phyloP scores from a whole-genome alignment of 352 stramenopile genomes.

The Phytopythium mirpurense region DNA sequence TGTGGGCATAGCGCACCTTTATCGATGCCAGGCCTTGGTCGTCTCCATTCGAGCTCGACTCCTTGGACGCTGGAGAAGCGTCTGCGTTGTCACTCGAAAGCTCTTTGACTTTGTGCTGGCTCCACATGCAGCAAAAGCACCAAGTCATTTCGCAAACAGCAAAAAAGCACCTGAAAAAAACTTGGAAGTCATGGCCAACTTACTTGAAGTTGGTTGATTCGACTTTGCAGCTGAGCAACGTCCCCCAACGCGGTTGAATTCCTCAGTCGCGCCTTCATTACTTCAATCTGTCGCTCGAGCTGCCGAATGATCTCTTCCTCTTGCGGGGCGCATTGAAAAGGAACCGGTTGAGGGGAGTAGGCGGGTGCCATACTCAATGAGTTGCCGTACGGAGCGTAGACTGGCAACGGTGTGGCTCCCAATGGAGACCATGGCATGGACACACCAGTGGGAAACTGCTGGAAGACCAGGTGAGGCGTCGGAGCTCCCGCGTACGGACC shows the following conservation, averaged over 20 bases:
- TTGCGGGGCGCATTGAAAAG: conserved; percentile 9
- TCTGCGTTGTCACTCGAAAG: conserved; percentile 6
- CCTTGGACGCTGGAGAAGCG: not conserved
- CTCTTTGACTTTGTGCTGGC: conserved; percentile 23
- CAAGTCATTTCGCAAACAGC: not conserved
- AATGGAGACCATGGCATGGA: not conserved
- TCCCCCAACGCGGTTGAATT: conserved; percentile 5
- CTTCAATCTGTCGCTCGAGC: conserved; percentile 23
- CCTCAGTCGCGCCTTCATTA: conserved; percentile 17
- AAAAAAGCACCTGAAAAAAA: not conserved
- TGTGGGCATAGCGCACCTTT: conserved; percentile 34
- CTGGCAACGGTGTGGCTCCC: not conserved
- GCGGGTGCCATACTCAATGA: not conserved
- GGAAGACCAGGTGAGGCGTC: not conserved
- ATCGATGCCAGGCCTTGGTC: conserved; percentile 29
- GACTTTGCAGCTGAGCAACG: conserved; percentile 17
- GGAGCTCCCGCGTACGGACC: not conserved
- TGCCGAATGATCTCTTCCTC: conserved; percentile 16
- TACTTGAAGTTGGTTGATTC: conserved; percentile 21
- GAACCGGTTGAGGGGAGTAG: not conserved
- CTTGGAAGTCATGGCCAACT: not conserved
- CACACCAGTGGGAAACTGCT: not conserved
- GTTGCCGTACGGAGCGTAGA: not conserved
- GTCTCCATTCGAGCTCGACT: conserved; percentile 10
- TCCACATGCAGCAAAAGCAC: conserved; percentile 9